Evolutionary conservation across 768 basidiomycete genomes (phyloP).

Genomic region (Sutorius australiensis): DNA sequence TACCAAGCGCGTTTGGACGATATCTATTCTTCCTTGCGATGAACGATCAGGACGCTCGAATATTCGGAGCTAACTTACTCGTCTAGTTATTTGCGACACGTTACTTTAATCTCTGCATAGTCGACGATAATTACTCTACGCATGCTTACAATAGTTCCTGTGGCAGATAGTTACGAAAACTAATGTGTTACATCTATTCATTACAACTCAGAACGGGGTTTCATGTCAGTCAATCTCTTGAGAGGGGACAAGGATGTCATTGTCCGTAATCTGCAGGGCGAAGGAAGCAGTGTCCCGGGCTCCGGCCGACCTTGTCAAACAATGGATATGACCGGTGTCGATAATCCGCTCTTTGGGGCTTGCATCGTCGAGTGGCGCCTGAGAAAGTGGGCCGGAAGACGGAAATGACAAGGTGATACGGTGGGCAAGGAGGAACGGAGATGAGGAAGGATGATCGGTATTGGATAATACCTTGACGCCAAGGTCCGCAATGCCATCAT

Average conservation of each 20-base stretch:
- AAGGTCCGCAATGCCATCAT: slow-evolving; percentile 15
- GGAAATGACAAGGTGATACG: slow-evolving; percentile 38
- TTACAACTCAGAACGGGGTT: not conserved
- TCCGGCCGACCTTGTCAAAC: slow-evolving; percentile 29
- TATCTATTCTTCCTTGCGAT: slow-evolving; percentile 41
- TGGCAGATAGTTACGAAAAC: not conserved
- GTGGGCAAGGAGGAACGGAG: slow-evolving; percentile 33
- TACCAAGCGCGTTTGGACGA: slow-evolving; percentile 56
- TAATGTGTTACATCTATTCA: slow-evolving; percentile 4
- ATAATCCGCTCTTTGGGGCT: slow-evolving; percentile 19
- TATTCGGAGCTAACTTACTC: slow-evolving; percentile 17
- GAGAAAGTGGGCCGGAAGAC: slow-evolving; percentile 10
- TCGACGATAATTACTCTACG: slow-evolving; percentile 17
- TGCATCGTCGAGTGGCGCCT: slow-evolving; percentile 17
- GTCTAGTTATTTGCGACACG: slow-evolving; percentile 5
- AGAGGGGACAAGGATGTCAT: slow-evolving; percentile 13
- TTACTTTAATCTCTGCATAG: slow-evolving; percentile 7
- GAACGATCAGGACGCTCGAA: not conserved
- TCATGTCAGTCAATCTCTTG: not conserved
- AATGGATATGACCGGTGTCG: slow-evolving; percentile 20
- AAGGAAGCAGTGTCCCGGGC: slow-evolving; percentile 18
- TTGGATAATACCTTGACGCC: slow-evolving; percentile 9
- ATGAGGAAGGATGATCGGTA: slow-evolving; percentile 16
- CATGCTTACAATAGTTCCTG: slow-evolving; percentile 14
- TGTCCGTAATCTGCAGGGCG: slow-evolving; percentile 22